Conservation (phyloP, 2,329 filamentous ascomycete genomes). For the Aureobasidium sp. region DNA sequence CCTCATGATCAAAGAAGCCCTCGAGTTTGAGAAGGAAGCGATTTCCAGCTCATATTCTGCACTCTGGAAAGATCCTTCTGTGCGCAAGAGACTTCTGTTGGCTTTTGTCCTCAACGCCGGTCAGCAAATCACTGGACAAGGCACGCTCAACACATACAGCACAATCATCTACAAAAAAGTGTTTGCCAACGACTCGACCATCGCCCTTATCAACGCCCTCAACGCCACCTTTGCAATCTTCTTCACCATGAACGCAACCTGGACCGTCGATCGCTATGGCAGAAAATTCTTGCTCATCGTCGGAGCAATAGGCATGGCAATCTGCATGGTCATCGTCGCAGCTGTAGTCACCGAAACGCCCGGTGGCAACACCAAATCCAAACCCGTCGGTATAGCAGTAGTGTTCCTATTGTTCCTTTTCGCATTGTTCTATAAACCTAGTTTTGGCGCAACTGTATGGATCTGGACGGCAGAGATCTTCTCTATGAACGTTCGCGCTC, state of each 20-base stretch:
- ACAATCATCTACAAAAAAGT: slow-evolving; percentile 68
- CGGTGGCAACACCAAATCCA: slow-evolving; percentile 42
- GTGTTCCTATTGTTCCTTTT: slow-evolving; percentile 55
- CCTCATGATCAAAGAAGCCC: slow-evolving; percentile 55
- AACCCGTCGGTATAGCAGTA: slow-evolving; percentile 57
- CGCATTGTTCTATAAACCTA: slow-evolving; percentile 48
- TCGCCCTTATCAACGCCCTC: slow-evolving; percentile 65
- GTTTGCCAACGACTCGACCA: slow-evolving; percentile 50
- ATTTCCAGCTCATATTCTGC: slow-evolving; percentile 55
- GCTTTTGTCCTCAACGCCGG: slow-evolving; percentile 61
- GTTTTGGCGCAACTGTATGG: slow-evolving; percentile 61
- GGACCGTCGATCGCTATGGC: slow-evolving; percentile 65
- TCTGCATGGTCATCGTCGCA: slow-evolving; percentile 61
- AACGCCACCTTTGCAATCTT: slow-evolving; percentile 66
- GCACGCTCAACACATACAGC: slow-evolving; percentile 63
- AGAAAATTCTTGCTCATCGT: slow-evolving; percentile 62
- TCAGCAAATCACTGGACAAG: slow-evolving; percentile 65
- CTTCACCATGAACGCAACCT: slow-evolving; percentile 65
- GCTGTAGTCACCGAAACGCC: slow-evolving; percentile 52
- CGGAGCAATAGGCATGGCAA: slow-evolving; percentile 59
- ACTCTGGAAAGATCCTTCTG: slow-evolving; percentile 60
- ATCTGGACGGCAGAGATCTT: slow-evolving; percentile 64
- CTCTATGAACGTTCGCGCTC: slow-evolving; percentile 63
- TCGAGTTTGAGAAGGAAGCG: slow-evolving; percentile 64
- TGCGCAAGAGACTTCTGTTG: slow-evolving; percentile 58